Percentiles rank a stretch among this genome's conserved stretches.
phyloP scores from a whole-genome alignment of 108 stramenopile genomes.

The Nannochloropsis granulata region DNA sequence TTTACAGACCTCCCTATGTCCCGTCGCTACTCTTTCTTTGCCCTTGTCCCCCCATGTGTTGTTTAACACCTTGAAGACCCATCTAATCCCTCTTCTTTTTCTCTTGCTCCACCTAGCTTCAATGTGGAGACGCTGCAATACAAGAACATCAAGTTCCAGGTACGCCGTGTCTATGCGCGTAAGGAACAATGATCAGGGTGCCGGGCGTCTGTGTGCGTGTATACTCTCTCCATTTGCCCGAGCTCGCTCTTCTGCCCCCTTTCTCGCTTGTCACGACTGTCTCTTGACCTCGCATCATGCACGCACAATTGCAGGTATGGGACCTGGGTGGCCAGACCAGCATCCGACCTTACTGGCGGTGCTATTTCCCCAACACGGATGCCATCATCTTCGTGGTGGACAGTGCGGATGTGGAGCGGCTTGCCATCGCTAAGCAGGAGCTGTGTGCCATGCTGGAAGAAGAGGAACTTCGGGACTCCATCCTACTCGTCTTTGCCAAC shows the following conservation, averaged over 20 bases:
- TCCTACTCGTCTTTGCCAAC: slow-evolving; percentile 95
- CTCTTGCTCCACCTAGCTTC: slow-evolving; percentile 37
- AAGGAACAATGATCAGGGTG: no score
- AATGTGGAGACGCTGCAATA: slow-evolving; percentile 99
- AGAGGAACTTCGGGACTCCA: slow-evolving; percentile 86
- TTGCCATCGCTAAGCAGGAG: slow-evolving; percentile 85
- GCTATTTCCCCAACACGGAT: slow-evolving; percentile 99
- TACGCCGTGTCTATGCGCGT: neutral
- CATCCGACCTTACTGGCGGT: slow-evolving; percentile 98
- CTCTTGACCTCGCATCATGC: neutral
- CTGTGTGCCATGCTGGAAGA: slow-evolving; percentile 94
- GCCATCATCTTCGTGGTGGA: slow-evolving; percentile 99
- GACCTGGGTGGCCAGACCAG: slow-evolving; percentile 97
- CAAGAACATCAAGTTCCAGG: slow-evolving; percentile 97
- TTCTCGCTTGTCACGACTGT: neutral
- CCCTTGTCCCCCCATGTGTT: no score
- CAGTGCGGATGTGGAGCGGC: slow-evolving; percentile 83
- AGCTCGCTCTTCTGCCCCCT: neutral
- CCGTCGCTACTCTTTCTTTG: no score
- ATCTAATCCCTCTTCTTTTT: neutral
- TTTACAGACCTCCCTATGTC: no score
- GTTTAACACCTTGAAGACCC: neutral
- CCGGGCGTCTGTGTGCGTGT: no score
- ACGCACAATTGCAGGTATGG: slow-evolving; percentile 73
- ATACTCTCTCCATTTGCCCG: neutral